Evolutionary conservation across 1,284 basidiomycete species (phyloP).

Genomic region (Cryptococcus sp.): DNA sequence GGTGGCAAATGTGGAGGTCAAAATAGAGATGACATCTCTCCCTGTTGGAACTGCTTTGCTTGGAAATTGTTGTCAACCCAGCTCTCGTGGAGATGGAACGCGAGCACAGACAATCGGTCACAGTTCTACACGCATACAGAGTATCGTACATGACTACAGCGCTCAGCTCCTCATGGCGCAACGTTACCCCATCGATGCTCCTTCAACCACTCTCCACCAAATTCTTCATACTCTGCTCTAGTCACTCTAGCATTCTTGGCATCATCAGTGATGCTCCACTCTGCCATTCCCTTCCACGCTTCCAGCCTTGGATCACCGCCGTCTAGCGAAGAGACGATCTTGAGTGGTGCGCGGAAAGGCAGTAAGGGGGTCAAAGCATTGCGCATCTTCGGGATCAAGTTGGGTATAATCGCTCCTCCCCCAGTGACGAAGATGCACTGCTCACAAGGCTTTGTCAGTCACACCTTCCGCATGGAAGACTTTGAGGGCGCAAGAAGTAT

Average conservation of each 20-base stretch:
- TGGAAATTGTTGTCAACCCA: too few species aligned
- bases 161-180: constrained; percentile 15
- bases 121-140: too few species aligned
- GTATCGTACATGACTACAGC: too few species aligned
- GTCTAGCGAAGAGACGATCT: constrained; percentile 59
- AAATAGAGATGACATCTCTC: too few species aligned
- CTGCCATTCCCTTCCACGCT: constrained; percentile 91
- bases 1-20: too few species aligned
- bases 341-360: constrained; percentile 71
- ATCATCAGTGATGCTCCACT: constrained; percentile 68
- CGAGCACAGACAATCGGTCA: too few species aligned
- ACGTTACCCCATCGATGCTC: constrained; percentile 57
- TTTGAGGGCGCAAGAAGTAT: constrained; percentile 38
- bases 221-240: constrained; percentile 83
- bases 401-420: constrained; percentile 71
- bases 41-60: too few species aligned
- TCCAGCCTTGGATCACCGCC: constrained; percentile 67
- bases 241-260: constrained; percentile 65
- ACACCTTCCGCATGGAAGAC: constrained; percentile 25
- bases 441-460: not conserved
- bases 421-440: constrained; percentile 93
- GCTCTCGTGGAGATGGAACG: too few species aligned
- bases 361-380: constrained; percentile 74
- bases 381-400: constrained; percentile 68
- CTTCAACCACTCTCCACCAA: constrained; percentile 72